Conservation (phyloP, 176 grass and related monocot genomes). For the Olyra latifolia region DNA sequence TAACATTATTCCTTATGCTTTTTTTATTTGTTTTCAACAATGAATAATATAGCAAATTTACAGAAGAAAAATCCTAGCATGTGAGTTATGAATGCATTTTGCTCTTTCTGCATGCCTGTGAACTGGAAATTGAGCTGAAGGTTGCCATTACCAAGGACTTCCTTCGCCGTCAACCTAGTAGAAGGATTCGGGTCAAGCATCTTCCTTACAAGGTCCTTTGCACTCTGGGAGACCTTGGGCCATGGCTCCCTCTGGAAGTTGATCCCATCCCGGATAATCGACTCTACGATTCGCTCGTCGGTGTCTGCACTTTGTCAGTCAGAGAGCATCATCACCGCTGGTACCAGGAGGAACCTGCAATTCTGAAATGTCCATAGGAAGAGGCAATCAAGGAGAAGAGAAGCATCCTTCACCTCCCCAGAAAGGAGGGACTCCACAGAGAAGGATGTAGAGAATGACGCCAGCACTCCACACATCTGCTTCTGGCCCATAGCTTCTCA, state of each 20-base stretch:
- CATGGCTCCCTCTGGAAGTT: slow-evolving; percentile 80
- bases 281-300: slow-evolving; percentile 70
- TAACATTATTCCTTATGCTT: background rate
- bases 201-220: slow-evolving; percentile 73
- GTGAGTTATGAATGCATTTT: slow-evolving; percentile 12
- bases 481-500: slow-evolving; percentile 70
- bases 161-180: slow-evolving; percentile 50
- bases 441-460: slow-evolving; percentile 80
- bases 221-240: slow-evolving; percentile 79
- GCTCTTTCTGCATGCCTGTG: background rate
- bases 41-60: background rate
- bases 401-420: slow-evolving; percentile 61
- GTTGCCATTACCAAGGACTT: slow-evolving; percentile 61
- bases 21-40: background rate
- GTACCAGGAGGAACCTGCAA: background rate
- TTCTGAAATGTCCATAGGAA: background rate
- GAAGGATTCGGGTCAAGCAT: slow-evolving; percentile 81
- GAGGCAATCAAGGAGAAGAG: background rate
- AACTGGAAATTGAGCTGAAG: slow-evolving; percentile 25
- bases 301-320: slow-evolving; percentile 39
- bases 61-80: background rate
- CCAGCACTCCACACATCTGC: slow-evolving; percentile 89
- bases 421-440: slow-evolving; percentile 81
- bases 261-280: slow-evolving; percentile 61
- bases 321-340: background rate